phyloP scores from a whole-genome alignment of 805 yeast species.

The Candida saitoana region DNA sequence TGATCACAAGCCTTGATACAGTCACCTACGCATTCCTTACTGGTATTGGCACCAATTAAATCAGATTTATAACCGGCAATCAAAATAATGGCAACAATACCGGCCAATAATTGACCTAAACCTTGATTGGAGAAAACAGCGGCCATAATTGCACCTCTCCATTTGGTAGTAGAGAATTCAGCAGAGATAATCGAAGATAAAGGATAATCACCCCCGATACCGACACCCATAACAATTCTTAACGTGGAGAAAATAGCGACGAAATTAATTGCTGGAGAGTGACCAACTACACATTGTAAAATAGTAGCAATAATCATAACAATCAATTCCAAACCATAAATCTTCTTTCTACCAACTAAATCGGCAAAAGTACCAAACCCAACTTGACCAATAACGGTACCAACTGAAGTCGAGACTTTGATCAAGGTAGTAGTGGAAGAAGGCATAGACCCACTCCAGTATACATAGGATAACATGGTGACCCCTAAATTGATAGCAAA shows the following conservation, averaged over 20 bases:
- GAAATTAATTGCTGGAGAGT: conserved; percentile 66
- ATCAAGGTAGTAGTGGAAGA: conserved; percentile 68
- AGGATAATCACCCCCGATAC: conserved; percentile 97
- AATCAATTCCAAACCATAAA: conserved; percentile 84
- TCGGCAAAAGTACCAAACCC: conserved; percentile 84
- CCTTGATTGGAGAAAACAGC: conserved; percentile 97
- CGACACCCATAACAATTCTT: conserved; percentile 89
- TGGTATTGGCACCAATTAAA: conserved; percentile 47
- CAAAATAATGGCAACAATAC: conserved; percentile 72
- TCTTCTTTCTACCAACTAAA: conserved; percentile 75
- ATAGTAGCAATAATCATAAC: conserved; percentile 78
- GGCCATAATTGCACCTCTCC: conserved; percentile 98
- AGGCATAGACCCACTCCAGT: conserved; percentile 65
- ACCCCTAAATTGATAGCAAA: conserved; percentile 84
- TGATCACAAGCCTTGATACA: conserved; percentile 82
- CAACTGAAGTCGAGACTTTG: conserved; percentile 88
- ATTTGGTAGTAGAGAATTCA: conserved; percentile 88
- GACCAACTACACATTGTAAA: conserved; percentile 71
- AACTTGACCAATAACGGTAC: conserved; percentile 88
- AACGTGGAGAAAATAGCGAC: conserved; percentile 70
- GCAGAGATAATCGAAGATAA: conserved; percentile 89
- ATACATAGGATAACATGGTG: conserved; percentile 73
- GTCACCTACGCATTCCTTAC: conserved; percentile 56
- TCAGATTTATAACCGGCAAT: conserved; percentile 73
- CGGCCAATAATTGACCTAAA: conserved; percentile 88